phyloP scores from a whole-genome alignment of 2,329 filamentous ascomycete genomes.

The Diaporthe longicolla region DNA sequence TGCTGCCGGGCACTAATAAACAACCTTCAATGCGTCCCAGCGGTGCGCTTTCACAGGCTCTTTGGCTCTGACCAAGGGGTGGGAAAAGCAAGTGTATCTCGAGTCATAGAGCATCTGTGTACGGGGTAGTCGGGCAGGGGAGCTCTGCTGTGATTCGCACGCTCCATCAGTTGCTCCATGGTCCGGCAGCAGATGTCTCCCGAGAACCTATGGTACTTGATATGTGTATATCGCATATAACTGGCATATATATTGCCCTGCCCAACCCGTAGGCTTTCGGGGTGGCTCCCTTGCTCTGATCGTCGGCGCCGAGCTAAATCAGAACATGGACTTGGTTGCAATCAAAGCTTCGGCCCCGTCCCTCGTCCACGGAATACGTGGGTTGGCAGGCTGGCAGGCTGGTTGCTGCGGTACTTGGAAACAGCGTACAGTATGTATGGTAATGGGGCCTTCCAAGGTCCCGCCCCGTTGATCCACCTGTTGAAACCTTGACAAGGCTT shows the following conservation, averaged over 20 bases:
- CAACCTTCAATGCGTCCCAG: constrained; percentile 23
- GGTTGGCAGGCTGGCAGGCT: background rate
- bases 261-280: background rate
- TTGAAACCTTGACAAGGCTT: constrained; percentile 35
- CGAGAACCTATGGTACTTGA: background rate
- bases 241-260: background rate
- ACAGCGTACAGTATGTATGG: background rate
- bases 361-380: background rate
- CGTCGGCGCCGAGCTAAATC: constrained; percentile 18
- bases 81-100: constrained; percentile 26
- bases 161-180: background rate
- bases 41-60: background rate
- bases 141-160: constrained; percentile 27
- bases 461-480: constrained; percentile 31
- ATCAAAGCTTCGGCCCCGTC: constrained; percentile 21
- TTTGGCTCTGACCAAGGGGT: background rate
- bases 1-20: constrained; percentile 15
- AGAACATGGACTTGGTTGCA: constrained; percentile 25
- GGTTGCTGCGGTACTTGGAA: constrained; percentile 5
- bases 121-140: background rate
- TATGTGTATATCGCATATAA: background rate
- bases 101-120: constrained; percentile 28
- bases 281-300: constrained; percentile 21
- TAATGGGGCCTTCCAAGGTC: constrained; percentile 22
- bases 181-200: constrained; percentile 7